Evolutionary conservation across 768 basidiomycete species (phyloP).

Genomic region (Leccinum arenicola): DNA sequence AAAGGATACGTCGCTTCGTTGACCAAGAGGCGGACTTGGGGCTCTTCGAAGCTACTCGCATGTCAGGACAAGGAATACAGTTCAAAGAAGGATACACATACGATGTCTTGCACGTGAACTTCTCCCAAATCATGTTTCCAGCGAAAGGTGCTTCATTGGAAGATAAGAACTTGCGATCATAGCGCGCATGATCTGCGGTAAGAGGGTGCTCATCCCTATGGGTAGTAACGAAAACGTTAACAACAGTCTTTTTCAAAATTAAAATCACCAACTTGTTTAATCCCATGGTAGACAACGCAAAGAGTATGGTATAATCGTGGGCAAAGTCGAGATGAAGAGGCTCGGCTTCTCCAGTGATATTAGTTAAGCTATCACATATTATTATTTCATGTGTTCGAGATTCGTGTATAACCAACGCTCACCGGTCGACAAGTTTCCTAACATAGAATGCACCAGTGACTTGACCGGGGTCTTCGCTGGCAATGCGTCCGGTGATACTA

Average conservation of each 20-base stretch:
- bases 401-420: neutral
- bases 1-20: slow-evolving; percentile 40
- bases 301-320: slow-evolving; percentile 38
- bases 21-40: slow-evolving; percentile 41
- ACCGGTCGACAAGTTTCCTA: slow-evolving; percentile 40
- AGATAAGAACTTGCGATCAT: slow-evolving; percentile 35
- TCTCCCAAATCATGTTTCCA: slow-evolving; percentile 43
- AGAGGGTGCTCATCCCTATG: slow-evolving; percentile 34
- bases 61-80: neutral
- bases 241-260: too few relatives aligned
- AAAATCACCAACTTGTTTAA: slow-evolving; percentile 33
- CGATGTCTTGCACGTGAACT: slow-evolving; percentile 38
- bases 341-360: slow-evolving; percentile 28
- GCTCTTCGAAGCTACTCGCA: slow-evolving; percentile 28
- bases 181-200: slow-evolving; percentile 22
- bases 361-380: slow-evolving; percentile 27
- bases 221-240: neutral
- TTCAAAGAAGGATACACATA: slow-evolving; percentile 7
- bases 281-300: slow-evolving; percentile 37
- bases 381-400: neutral
- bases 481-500: slow-evolving; percentile 31
- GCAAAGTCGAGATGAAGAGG: slow-evolving; percentile 41
- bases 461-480: slow-evolving; percentile 29
- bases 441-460: slow-evolving; percentile 38
- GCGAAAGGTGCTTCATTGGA: slow-evolving; percentile 40